phyloP scores from a whole-genome alignment of 2,329 filamentous ascomycete genomes.

The Plenodomus biglobosus region DNA sequence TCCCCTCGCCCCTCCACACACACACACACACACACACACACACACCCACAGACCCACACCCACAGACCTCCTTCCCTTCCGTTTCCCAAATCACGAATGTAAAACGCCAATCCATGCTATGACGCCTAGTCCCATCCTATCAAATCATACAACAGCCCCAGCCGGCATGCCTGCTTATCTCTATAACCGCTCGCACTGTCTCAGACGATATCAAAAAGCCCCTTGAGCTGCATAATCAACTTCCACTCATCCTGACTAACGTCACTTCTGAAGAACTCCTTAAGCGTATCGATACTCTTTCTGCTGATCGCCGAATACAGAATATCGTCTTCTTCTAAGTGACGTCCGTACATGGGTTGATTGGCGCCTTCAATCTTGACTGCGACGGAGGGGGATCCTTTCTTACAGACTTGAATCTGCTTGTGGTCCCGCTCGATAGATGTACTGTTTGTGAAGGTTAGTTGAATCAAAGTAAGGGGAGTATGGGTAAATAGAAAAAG shows the following conservation, averaged over 20 bases:
- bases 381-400: slow-evolving; percentile 94
- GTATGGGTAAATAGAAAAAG: not conserved
- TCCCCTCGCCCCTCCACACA: too few relatives aligned
- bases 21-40: too few relatives aligned
- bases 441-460: slow-evolving; percentile 61
- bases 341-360: slow-evolving; percentile 91
- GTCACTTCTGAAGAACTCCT: slow-evolving; percentile 90
- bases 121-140: not conserved
- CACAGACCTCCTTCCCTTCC: not conserved
- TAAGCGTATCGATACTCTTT: slow-evolving; percentile 87
- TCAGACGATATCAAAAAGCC: slow-evolving; percentile 74
- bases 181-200: not conserved
- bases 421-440: slow-evolving; percentile 99
- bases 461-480: too few relatives aligned
- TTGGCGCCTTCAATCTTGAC: slow-evolving; percentile 95
- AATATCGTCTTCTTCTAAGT: slow-evolving; percentile 86
- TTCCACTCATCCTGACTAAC: slow-evolving; percentile 92
- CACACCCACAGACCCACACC: too few relatives aligned
- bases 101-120: not conserved
- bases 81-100: not conserved
- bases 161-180: not conserved
- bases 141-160: not conserved
- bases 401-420: slow-evolving; percentile 87
- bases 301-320: slow-evolving; percentile 88
- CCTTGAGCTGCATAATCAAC: slow-evolving; percentile 93